Base-by-base conservation (phyloP, 1,284 basidiomycete genomes). In the Megacollybia platyphylla region DNA sequence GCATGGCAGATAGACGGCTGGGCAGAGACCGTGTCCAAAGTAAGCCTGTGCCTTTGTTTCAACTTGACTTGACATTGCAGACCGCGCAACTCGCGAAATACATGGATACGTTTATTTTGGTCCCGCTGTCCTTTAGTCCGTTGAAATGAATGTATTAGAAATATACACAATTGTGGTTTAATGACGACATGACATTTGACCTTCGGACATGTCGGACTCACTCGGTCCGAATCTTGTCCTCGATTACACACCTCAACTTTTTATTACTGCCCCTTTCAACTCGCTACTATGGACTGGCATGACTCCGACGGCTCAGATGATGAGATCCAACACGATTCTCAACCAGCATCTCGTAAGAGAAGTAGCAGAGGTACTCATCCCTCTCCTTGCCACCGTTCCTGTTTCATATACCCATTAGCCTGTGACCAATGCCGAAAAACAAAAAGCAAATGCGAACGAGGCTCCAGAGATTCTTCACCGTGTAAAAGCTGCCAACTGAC, bases 1-100 rank as follows among this genome's bases (percentile, higher is more conserved):
- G 89, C 91, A 20, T 97, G 92, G 92, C 74, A 86, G 51, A 70
- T 90, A 51, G 88, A 93, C 51, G 87, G 87, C 10, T 97, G 92
- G 93, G 83, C 85, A 39, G 84, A 90, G 59, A 97, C 92, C 0
- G 92, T 96, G 30, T 80, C 82, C 48, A 89, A 93, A 79, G 90
- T 83, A 49, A 48, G 64, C 52, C 2, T 31, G 51, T 36, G 30
- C 31, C 35, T 34, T 7, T 26, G n/a, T n/a, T 35, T 10, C 4
- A 3, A 39, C 5, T 32, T 30, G 3, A 17, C 37, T 28, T 13
- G 27, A 36, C 35, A 31, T 26, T 45, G 28, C 57, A 90, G 87
- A 90, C 87, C 7, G 68, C 85, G 15, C 79, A 87, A 54, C 65
- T 87, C 41, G 76, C 84, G 13, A 79, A 73, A 55, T 64, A 64